Evolutionary conservation across 2,329 filamentous ascomycete species (phyloP), one percentile per base, ranked within the genome.

Genomic region (Graphiopsis chlorocephala): DNA sequence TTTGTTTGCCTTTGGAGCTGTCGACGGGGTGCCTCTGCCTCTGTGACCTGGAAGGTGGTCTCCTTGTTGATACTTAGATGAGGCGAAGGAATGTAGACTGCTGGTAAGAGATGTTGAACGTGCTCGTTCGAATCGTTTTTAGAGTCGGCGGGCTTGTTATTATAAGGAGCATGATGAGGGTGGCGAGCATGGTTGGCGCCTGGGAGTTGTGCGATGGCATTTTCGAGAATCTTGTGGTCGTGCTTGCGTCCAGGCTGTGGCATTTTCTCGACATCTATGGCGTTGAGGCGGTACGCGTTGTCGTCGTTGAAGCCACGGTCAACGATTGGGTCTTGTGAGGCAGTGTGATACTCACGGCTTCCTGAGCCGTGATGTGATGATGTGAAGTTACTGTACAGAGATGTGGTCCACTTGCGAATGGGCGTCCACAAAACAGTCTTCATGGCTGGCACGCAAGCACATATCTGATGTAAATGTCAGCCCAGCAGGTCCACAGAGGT

Each of bases 401-500:
- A 20, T 29, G 20, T 50, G 26, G 53, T 59, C 61, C 42, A 52
- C 6, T 29, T 55, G 14, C 61, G 53, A 29, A 64, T 42, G 11
- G 61, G 53, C 15, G 23, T 52, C 61, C 61, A 64, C 4, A 75
- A 63, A 11, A 78, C 67, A 4, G 74, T 71, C 56, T 77, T 76
- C 57, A 76, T 71, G 1, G 76, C 72, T 29, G 77, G 77, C 11
- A 74, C 75, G 64, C 76, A 78, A 45, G 76, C 76, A 66, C 76
- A 78, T 23, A 78, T 75, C 73, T 77, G 8, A n/a, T n/a, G 25
- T 38, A 20, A 28, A 8, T 15, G 38, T 26, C 56, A 26, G 45
- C 6, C 8, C 23, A 20, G 15, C 7, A 11, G 45, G 25, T 26
- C 14, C n/a, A 12, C 29, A 25, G 15, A 25, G 26, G 5, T 4